Evolutionary conservation across 768 basidiomycete genomes (phyloP).

Genomic region (Scleroderma bovista): DNA sequence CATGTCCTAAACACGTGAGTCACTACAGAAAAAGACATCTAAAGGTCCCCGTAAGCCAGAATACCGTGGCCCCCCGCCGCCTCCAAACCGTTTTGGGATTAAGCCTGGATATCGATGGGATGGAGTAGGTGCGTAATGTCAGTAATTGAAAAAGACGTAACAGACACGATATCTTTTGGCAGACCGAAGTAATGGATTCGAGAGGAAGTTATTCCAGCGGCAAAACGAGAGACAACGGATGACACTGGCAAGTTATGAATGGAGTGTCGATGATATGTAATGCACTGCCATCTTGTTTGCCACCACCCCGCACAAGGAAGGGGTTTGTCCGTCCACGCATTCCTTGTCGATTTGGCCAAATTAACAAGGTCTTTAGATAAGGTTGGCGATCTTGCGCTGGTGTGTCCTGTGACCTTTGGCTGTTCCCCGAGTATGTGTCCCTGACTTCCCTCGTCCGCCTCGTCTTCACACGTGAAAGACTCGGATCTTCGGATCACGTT

Average conservation of each 20-base stretch:
- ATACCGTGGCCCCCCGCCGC: constrained; percentile 82
- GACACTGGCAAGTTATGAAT: constrained; percentile 69
- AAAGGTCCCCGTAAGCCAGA: constrained; percentile 80
- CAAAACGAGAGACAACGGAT: constrained; percentile 69
- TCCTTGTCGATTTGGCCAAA: neutral
- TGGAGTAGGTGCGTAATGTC: constrained; percentile 71
- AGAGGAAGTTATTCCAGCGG: constrained; percentile 86
- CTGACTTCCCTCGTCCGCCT: neutral
- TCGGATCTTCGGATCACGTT: neutral
- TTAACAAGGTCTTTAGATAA: neutral
- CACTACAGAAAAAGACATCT: constrained; percentile 58
- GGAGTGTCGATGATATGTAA: constrained; percentile 94
- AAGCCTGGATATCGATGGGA: constrained; percentile 98
- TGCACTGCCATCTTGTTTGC: neutral
- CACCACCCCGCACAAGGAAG: neutral
- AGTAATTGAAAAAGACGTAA: neutral
- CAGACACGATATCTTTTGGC: constrained; percentile 2
- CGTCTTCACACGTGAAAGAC: neutral
- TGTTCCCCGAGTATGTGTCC: neutral
- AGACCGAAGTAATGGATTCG: constrained; percentile 94
- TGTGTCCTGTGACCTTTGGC: neutral
- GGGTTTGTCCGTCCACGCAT: neutral
- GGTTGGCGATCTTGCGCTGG: neutral
- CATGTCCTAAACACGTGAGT: constrained; percentile 3
- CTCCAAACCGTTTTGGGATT: constrained; percentile 94